Base-by-base conservation (phyloP, 768 basidiomycete genomes). In the Phylloporus scabripes region DNA sequence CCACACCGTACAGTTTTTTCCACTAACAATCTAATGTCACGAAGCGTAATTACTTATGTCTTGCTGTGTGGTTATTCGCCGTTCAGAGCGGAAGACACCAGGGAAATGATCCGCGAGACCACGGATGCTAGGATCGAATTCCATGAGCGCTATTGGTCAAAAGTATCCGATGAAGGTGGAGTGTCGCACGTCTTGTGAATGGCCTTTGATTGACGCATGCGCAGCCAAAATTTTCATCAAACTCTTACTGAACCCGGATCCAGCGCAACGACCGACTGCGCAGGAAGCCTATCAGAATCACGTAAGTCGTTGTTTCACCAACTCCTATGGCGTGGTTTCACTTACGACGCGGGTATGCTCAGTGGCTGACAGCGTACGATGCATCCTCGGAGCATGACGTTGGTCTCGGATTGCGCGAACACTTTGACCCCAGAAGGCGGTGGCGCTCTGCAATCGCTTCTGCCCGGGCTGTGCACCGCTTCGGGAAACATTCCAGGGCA, bases 61-160 rank as follows among this genome's bases (percentile, higher is more conserved):
- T 75, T 98, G 12, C 77, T 96, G 1, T 95, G 95, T 60, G 95
- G 95, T 2, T 98, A 98, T 70, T 84, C 88, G 2, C 96, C 96
- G 0, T 98, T 98, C 75, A 80, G 92, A 37, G 84, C 87, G 0
- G 87, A 91, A 21, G 86, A 93, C 59, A 70, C 80, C 44, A 78
- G 79, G 50, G 79, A 82, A 42, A 77, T 97, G 32, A 74, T 87
- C 45, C 77, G 80, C 26, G 92, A 98, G 66, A 95, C 91, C n/a
- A 85, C 82, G 0, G 80, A 78, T 32, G 93, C 85, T 0, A 83
- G 82, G 58, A 77, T 97, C 41, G 85, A 87, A 56, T 98, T 99
- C 64, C 95, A 97, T 56, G 89, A 93, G 24, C 77, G 83, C 29
- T 99, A 93, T 54, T 99, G 96, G 96, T 80, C 81, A 67, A 96